Conservation (phyloP, 2,329 filamentous ascomycete genomes). For the Aspergillus japonicus region DNA sequence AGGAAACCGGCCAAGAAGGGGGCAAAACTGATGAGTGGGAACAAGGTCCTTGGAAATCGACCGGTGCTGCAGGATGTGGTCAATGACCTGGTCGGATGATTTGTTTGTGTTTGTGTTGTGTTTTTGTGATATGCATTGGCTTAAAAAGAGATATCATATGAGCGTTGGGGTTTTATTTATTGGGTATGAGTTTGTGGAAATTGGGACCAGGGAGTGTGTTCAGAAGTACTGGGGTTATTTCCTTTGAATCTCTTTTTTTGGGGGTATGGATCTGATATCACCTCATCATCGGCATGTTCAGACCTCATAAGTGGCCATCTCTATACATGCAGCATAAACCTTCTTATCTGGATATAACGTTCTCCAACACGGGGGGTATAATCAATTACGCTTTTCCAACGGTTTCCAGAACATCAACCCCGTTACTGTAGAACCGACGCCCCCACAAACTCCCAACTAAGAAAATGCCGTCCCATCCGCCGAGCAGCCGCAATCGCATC, state of each 20-base stretch:
- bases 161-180: slow-evolving; percentile 8
- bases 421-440: slow-evolving; percentile 16
- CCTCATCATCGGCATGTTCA: too few species aligned
- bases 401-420: slow-evolving; percentile 1
- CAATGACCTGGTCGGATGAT: slow-evolving; percentile 57
- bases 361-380: background rate
- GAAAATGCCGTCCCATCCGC: slow-evolving; percentile 17
- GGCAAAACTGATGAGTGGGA: slow-evolving; percentile 51
- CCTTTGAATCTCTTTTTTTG: background rate
- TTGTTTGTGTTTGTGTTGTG: slow-evolving; percentile 2
- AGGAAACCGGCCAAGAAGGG: slow-evolving; percentile 60
- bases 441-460: slow-evolving; percentile 44
- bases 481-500: slow-evolving; percentile 3
- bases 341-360: too few species aligned
- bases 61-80: slow-evolving; percentile 73
- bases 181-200: slow-evolving; percentile 3
- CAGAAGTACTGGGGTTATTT: background rate
- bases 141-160: background rate
- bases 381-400: background rate
- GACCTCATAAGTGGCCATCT: too few species aligned
- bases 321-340: too few species aligned
- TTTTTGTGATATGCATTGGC: slow-evolving; percentile 7
- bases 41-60: slow-evolving; percentile 62
- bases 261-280: background rate
- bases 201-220: background rate